Conservation (phyloP, 2,329 filamentous ascomycete species). For the Cladosporium colombiae region DNA sequence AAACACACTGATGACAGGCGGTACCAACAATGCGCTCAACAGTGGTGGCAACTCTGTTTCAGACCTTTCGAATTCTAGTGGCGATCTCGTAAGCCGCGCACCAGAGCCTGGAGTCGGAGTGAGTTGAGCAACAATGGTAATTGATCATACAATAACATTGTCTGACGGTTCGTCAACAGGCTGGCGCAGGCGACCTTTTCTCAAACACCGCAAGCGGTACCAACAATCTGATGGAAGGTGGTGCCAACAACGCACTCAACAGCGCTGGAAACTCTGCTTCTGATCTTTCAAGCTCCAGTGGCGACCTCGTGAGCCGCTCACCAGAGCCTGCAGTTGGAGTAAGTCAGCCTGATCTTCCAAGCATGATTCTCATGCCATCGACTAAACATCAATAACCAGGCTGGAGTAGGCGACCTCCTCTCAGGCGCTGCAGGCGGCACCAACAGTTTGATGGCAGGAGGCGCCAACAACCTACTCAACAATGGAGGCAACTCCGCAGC, state of each 20-base stretch:
- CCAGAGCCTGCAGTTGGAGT: background rate
- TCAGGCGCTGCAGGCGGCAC: background rate
- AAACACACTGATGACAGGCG: background rate
- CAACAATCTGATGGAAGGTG: background rate
- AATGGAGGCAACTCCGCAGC: slow-evolving; percentile 5
- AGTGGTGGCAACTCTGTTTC: slow-evolving; percentile 2
- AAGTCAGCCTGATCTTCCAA: background rate
- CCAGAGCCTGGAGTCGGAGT: background rate
- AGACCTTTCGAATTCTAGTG: background rate
- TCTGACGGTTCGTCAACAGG: background rate
- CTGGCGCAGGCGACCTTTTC: slow-evolving; percentile 3
- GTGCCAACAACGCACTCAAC: background rate
- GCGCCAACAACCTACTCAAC: slow-evolving; percentile 2
- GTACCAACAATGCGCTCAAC: background rate
- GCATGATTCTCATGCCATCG: background rate
- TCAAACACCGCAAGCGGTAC: background rate
- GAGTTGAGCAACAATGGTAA: background rate
- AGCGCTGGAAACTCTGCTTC: slow-evolving; percentile 1
- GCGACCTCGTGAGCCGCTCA: slow-evolving; percentile 1
- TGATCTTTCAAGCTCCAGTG: background rate
- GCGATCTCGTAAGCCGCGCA: background rate
- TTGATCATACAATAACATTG: background rate
- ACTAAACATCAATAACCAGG: background rate
- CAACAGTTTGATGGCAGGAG: slow-evolving; percentile 1
- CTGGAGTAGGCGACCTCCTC: slow-evolving; percentile 4